phyloP scores from a whole-genome alignment of 441 rosid genomes.

The Arabidopsis hybrid region DNA sequence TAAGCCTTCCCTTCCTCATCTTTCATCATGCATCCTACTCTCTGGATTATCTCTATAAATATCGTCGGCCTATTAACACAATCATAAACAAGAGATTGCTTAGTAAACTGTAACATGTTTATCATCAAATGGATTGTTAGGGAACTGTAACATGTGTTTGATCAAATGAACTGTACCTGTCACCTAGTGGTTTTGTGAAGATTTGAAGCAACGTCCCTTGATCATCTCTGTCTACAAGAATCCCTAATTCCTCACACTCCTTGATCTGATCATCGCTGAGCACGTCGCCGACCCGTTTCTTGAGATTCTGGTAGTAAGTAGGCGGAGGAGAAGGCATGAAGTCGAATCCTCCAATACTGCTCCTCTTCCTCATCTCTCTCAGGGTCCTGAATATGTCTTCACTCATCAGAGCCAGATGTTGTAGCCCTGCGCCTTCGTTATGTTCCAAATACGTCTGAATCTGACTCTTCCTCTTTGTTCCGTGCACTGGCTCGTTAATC shows the following conservation, averaged over 20 bases:
- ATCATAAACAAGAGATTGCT: neutral
- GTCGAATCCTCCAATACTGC: conserved; percentile 82
- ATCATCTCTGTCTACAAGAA: conserved; percentile 94
- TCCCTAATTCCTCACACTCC: conserved; percentile 88
- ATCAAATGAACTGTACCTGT: conserved; percentile 56
- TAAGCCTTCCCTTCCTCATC: conserved; percentile 74
- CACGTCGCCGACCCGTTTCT: conserved; percentile 76
- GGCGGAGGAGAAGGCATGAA: conserved; percentile 97
- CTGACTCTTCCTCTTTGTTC: conserved; percentile 94
- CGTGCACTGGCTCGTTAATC: conserved; percentile 88
- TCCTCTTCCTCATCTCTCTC: conserved; percentile 87
- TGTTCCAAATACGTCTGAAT: conserved; percentile 92
- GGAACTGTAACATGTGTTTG: neutral
- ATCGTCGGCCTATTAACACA: conserved; percentile 79
- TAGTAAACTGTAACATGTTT: conserved; percentile 1
- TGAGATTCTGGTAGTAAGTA: conserved; percentile 78
- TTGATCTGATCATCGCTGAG: conserved; percentile 81
- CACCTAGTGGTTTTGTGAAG: conserved; percentile 93
- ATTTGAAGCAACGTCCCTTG: conserved; percentile 96
- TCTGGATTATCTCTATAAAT: conserved; percentile 93
- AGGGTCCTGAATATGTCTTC: conserved; percentile 80
- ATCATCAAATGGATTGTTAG: conserved; percentile 3
- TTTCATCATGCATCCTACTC: conserved; percentile 82
- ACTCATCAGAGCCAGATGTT: conserved; percentile 79
- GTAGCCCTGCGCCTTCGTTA: conserved; percentile 93